Evolutionary conservation across 2,329 filamentous ascomycete species (phyloP), one percentile per base, ranked within the genome.

Genomic region (Fusarium buharicum): DNA sequence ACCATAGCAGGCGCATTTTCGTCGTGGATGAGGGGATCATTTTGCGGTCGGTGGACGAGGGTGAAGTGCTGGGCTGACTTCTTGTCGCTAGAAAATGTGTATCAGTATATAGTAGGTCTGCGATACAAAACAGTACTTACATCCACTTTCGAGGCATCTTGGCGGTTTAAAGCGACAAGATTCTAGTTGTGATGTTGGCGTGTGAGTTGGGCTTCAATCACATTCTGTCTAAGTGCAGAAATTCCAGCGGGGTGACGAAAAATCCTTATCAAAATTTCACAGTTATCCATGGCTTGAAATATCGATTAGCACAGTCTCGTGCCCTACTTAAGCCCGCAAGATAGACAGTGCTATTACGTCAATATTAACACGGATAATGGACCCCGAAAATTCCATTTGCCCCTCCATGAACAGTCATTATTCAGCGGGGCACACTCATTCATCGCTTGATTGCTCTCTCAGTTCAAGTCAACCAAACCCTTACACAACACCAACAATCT

Each of bases 11-110:
- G 91, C 50, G 92, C 93, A 71, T 89, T 85, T 70, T 90, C 85
- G 81, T 99, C 93, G 84, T 99, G 90, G 75, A 99, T 97, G 71
- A 94, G 87, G 41, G 96, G 95, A 77, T 99, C 95, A 86, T 97
- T 92, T 79, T 99, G 96, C 30, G 94, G 92, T 73, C 95, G 92
- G 79, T 97, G 92, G 71, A 98, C 92, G 75, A 99, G 90, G 69
- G 90, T 90, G 79, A 96, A 98, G 79, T 93, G 95, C 75, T 91
- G 90, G 70, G 95, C 93, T 59, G 86, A 90, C 79, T 97, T 96
- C 82, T 97, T 97, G 82, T 97, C 78, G 70, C 82, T 86, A 59
- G 10, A 40, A 24, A 13, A 24, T 34, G 28, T 12, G 9, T 10
- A 53, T 70, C 31, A 73, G 58, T n/a, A 28, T 7, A 9, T 22